These are phyloP conservation scores for Metrosideros polymorpha DNA, from an alignment of 441 rosid species.

Conservation along the genomic window DNA sequence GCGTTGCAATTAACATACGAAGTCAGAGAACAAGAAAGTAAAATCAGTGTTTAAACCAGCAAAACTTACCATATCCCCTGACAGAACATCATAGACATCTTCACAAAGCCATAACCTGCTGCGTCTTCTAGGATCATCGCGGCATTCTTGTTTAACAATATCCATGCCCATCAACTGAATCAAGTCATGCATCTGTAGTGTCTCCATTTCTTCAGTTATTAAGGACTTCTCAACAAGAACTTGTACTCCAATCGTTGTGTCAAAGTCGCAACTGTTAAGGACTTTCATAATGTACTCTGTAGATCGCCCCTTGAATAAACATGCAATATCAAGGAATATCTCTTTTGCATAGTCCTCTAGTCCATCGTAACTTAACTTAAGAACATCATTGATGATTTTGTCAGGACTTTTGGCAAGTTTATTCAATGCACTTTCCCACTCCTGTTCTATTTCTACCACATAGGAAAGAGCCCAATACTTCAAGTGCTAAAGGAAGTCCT, in stretches of 20 bases:
- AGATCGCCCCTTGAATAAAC: neutral
- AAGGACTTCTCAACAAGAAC: neutral
- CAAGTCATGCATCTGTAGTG: neutral
- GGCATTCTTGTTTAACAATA: neutral
- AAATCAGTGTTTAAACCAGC: neutral
- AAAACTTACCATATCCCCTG: neutral
- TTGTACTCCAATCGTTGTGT: neutral
- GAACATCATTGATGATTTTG: neutral
- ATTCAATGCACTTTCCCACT: neutral
- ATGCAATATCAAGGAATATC: neutral
- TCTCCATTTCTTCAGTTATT: accelerated
- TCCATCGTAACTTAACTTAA: neutral
- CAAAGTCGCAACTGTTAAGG: neutral
- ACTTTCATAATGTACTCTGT: accelerated
- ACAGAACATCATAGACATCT: accelerated
- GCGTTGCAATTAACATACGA: neutral
- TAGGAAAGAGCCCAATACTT: neutral
- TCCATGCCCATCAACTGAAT: neutral
- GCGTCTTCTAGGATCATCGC: neutral
- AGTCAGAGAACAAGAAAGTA: neutral
- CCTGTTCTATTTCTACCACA: neutral
- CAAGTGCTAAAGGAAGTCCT: neutral
- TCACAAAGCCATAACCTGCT: neutral
- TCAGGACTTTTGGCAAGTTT: neutral
- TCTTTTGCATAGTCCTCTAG: neutral